Percentiles rank a stretch among this genome's conserved stretches.
Evolutionary conservation across 2,329 filamentous ascomycete species (phyloP).

Genomic region (Arthrobotrys musiformis): DNA sequence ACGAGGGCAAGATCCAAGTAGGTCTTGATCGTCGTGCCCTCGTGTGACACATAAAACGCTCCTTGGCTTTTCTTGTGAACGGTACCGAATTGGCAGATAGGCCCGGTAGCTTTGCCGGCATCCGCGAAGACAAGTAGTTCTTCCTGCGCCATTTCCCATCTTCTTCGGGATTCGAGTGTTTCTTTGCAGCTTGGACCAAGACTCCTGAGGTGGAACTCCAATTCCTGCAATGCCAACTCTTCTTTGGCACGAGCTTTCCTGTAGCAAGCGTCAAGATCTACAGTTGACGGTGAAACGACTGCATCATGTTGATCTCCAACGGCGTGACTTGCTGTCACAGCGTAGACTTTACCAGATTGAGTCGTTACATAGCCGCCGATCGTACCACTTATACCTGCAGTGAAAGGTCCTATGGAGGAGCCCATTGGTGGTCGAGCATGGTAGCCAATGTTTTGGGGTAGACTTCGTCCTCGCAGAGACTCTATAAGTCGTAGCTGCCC

Average conservation of each 20-base stretch:
- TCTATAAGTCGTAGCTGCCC: slow-evolving; percentile 25
- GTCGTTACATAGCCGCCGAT: slow-evolving; percentile 49
- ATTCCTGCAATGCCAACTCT: slow-evolving; percentile 40
- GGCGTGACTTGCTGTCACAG: slow-evolving; percentile 37
- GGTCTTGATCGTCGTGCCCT: slow-evolving; percentile 16
- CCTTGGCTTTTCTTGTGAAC: slow-evolving; percentile 23
- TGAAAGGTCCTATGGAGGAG: slow-evolving; percentile 28
- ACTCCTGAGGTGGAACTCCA: slow-evolving; percentile 40
- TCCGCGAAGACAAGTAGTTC: slow-evolving; percentile 29
- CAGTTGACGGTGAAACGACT: slow-evolving; percentile 37
- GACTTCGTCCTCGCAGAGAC: slow-evolving; percentile 22
- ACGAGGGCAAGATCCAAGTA: slow-evolving; percentile 46
- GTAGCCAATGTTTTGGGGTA: slow-evolving; percentile 40
- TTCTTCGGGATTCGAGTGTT: slow-evolving; percentile 44
- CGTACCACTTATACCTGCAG: slow-evolving; percentile 26
- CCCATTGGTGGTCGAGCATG: slow-evolving; percentile 38
- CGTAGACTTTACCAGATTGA: slow-evolving; percentile 24
- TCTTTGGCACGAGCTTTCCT: slow-evolving; percentile 43
- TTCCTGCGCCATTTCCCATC: slow-evolving; percentile 49
- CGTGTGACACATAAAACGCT: slow-evolving; percentile 25
- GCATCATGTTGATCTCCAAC: slow-evolving; percentile 21
- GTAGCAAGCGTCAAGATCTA: slow-evolving; percentile 36
- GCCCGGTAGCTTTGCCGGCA: neutral
- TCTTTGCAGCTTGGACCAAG: slow-evolving; percentile 14
- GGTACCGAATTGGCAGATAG: slow-evolving; percentile 12